Evolutionary conservation across 2,329 filamentous ascomycete genomes (phyloP).

Genomic region (Colletotrichum sp.): DNA sequence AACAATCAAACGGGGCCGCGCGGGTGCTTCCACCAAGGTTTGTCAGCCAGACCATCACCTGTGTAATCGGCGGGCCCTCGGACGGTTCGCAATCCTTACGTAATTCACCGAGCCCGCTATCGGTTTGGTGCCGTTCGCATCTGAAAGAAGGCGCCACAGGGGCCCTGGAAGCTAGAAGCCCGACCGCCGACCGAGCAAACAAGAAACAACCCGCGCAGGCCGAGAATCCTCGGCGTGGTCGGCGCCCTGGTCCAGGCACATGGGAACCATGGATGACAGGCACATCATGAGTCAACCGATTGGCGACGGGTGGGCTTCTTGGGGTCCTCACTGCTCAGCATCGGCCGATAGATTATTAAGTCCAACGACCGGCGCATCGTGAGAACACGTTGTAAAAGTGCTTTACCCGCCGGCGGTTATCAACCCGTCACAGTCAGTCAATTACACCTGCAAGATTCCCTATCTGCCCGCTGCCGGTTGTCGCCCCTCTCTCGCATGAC

Average conservation of each 20-base stretch:
- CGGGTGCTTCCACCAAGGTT: background rate
- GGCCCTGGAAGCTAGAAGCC: background rate
- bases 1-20: background rate
- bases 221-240: constrained; percentile 11
- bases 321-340: background rate
- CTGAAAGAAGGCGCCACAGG: background rate
- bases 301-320: background rate
- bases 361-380: background rate
- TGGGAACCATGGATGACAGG: background rate
- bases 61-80: background rate
- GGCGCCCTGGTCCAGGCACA: background rate
- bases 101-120: background rate
- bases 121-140: background rate
- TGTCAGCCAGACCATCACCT: background rate
- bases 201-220: background rate
- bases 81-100: background rate
- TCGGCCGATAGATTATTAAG: background rate
- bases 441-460: background rate
- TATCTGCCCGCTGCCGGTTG: background rate
- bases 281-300: constrained; percentile 15
- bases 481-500: constrained; percentile 2
- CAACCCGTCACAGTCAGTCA: background rate
- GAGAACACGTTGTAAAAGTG: background rate
- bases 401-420: background rate
- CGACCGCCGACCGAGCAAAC: constrained; percentile 7